Evolutionary conservation across 2,329 filamentous ascomycete genomes (phyloP).

Genomic region (Exophiala calicioides): DNA sequence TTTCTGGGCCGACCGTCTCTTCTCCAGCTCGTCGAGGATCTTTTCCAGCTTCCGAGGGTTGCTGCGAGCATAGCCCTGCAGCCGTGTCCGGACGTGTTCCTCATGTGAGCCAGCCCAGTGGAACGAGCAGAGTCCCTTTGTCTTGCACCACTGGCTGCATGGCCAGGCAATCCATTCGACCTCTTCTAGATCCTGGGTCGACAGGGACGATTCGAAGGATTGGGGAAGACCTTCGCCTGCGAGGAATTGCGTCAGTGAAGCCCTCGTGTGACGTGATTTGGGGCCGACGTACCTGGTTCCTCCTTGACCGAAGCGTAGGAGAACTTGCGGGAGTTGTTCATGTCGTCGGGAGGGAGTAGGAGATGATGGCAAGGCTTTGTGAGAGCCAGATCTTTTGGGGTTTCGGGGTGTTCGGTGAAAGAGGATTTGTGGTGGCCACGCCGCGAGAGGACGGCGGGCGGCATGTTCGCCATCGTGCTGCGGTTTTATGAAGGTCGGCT

Average conservation of each 20-base stretch:
- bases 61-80: slow-evolving; percentile 29
- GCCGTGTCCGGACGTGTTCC: slow-evolving; percentile 22
- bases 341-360: slow-evolving; percentile 22
- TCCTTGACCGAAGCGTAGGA: slow-evolving; percentile 33
- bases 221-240: slow-evolving; percentile 28
- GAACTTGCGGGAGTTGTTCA: slow-evolving; percentile 28
- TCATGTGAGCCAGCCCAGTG: slow-evolving; percentile 27
- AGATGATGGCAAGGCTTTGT: slow-evolving; percentile 10
- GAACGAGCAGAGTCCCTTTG: slow-evolving; percentile 28
- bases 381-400: background rate
- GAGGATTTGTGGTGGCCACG: slow-evolving; percentile 8
- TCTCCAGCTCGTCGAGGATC: slow-evolving; percentile 29
- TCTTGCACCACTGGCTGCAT: slow-evolving; percentile 29
- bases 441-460: slow-evolving; percentile 2
- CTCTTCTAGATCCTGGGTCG: slow-evolving; percentile 26
- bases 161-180: slow-evolving; percentile 31
- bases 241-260: slow-evolving; percentile 7
- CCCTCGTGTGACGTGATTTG: background rate
- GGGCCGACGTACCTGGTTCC: slow-evolving; percentile 26
- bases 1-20: slow-evolving; percentile 28
- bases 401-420: slow-evolving; percentile 4
- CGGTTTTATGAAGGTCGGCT: slow-evolving; percentile 8
- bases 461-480: slow-evolving; percentile 3
- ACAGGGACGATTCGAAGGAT: slow-evolving; percentile 31
- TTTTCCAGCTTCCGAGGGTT: slow-evolving; percentile 28